Percentiles rank a stretch among this genome's conserved stretches.
phyloP scores from a whole-genome alignment of 2,329 filamentous ascomycete species.

The Alternaria gaisen region DNA sequence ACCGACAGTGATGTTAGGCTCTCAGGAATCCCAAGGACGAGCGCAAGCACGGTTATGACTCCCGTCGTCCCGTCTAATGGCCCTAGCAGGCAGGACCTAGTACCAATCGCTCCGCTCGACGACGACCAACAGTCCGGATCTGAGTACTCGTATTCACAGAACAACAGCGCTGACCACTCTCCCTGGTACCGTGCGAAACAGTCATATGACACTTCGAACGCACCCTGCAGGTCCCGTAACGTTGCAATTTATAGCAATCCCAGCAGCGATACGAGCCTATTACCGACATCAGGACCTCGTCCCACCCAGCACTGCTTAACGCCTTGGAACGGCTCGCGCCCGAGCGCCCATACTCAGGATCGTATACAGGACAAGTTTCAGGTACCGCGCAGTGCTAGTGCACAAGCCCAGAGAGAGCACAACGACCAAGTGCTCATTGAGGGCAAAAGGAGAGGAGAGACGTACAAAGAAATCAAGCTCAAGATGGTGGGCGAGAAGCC shows the following conservation, averaged over 20 bases:
- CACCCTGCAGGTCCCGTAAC: not conserved
- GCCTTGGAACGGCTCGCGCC: not conserved
- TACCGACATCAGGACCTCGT: not conserved
- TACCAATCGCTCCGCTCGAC: not conserved
- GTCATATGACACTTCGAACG: not conserved
- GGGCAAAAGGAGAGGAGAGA: constrained; percentile 65
- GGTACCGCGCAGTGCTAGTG: not conserved
- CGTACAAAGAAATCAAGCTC: constrained; percentile 70
- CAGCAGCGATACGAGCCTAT: not conserved
- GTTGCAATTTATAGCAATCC: not conserved
- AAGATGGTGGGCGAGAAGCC: constrained; percentile 66
- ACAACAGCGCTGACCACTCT: constrained; percentile 11
- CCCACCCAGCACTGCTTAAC: not conserved
- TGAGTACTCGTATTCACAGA: constrained; percentile 18
- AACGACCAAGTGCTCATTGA: constrained; percentile 58
- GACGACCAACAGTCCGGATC: constrained; percentile 7
- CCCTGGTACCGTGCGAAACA: constrained; percentile 19
- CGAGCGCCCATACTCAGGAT: not conserved
- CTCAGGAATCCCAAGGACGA: constrained; percentile 1
- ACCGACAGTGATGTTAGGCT: not conserved
- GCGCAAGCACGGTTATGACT: not conserved
- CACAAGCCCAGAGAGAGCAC: constrained; percentile 22
- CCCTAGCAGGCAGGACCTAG: not conserved
- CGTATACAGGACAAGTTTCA: constrained; percentile 9
- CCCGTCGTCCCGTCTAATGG: not conserved